These are phyloP conservation scores for Barnettozyma californica DNA, from an alignment of 805 yeast genomes.

Conservation along the genomic window DNA sequence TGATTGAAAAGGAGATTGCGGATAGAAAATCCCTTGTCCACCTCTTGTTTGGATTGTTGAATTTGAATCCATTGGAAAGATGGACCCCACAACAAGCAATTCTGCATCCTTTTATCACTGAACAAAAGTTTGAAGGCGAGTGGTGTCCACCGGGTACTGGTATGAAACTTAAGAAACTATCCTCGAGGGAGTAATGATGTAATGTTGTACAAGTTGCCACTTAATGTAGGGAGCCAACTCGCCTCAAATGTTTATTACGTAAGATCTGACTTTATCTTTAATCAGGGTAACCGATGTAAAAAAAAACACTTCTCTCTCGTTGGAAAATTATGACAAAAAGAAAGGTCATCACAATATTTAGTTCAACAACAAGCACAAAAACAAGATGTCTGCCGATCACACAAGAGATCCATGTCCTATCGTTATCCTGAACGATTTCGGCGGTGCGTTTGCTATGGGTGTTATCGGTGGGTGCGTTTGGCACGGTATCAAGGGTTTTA, in stretches of 20 bases:
- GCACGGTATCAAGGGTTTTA: constrained; percentile 98
- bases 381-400: constrained; percentile 86
- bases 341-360: neutral
- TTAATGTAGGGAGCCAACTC: too few relatives aligned
- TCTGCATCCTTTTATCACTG: constrained; percentile 84
- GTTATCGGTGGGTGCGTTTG: constrained; percentile 97
- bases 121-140: constrained; percentile 44
- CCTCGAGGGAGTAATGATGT: neutral
- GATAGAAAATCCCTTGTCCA: constrained; percentile 71
- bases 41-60: constrained; percentile 71
- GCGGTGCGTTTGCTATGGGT: constrained; percentile 99
- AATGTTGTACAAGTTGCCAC: too few relatives aligned
- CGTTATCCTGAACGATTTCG: constrained; percentile 92
- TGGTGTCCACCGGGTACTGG: constrained; percentile 48
- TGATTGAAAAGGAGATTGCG: constrained; percentile 63
- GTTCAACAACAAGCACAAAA: neutral
- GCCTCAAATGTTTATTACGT: neutral
- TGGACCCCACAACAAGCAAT: constrained; percentile 97
- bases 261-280: neutral
- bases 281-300: neutral
- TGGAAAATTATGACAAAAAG: neutral
- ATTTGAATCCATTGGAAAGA: constrained; percentile 86
- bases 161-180: constrained; percentile 3
- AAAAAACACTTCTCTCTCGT: neutral
- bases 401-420: constrained; percentile 99